These are phyloP conservation scores for Danielia oregonensis DNA, from an alignment of 805 yeast genomes.

Conservation along the genomic window DNA sequence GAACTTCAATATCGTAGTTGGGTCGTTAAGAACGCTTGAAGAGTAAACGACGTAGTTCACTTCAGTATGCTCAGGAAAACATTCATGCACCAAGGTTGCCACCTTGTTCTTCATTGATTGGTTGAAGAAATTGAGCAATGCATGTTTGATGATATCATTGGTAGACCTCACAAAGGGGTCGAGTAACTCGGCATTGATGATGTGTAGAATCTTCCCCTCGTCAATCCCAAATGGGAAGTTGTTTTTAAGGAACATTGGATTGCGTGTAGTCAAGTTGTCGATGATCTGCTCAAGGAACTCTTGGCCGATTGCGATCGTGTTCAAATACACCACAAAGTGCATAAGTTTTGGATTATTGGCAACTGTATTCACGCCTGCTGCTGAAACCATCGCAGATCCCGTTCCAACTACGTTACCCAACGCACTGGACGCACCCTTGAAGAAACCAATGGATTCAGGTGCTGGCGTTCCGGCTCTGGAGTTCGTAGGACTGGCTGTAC, in stretches of 20 bases:
- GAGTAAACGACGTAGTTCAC: slow-evolving; percentile 29
- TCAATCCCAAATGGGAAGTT: slow-evolving; percentile 38
- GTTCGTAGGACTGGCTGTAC: slow-evolving; percentile 18
- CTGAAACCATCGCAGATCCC: slow-evolving; percentile 20
- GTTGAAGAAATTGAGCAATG: slow-evolving; percentile 43
- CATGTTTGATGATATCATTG: slow-evolving; percentile 34
- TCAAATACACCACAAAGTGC: slow-evolving; percentile 63
- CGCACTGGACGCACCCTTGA: slow-evolving; percentile 43
- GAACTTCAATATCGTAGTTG: slow-evolving; percentile 44
- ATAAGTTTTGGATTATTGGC: slow-evolving; percentile 47
- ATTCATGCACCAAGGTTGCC: slow-evolving; percentile 40
- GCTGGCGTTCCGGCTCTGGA: slow-evolving; percentile 31
- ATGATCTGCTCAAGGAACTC: slow-evolving; percentile 54
- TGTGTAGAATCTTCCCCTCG: slow-evolving; percentile 26
- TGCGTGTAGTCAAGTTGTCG: slow-evolving; percentile 31
- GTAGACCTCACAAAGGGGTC: slow-evolving; percentile 25
- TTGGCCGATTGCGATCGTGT: slow-evolving; percentile 64
- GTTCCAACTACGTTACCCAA: slow-evolving; percentile 41
- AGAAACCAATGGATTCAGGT: slow-evolving; percentile 37
- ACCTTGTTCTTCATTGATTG: slow-evolving; percentile 45
- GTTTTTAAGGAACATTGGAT: slow-evolving; percentile 19
- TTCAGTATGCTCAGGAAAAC: slow-evolving; percentile 35
- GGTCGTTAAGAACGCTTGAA: slow-evolving; percentile 25
- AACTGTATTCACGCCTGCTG: slow-evolving; percentile 22
- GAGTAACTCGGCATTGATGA: slow-evolving; percentile 29